These are phyloP conservation scores for Apophysomyces trapeziformis DNA, from an alignment of 371 early-diverging fungal species.

Conservation along the genomic window DNA sequence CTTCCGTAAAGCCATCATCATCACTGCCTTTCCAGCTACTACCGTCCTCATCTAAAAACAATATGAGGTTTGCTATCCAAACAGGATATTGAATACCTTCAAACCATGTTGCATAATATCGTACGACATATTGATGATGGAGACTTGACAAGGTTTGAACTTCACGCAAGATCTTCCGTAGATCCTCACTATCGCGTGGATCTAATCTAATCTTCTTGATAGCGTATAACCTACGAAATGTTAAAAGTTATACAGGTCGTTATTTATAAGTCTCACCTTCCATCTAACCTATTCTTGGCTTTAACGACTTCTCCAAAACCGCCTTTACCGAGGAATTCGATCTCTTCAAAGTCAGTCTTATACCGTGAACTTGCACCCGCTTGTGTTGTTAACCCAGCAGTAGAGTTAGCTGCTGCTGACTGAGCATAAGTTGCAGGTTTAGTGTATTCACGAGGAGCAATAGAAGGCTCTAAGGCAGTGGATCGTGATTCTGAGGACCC, in stretches of 20 bases:
- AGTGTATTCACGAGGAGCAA: conserved; percentile 1
- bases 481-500: background rate
- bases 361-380: conserved; percentile 63
- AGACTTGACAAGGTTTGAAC: conserved; percentile 90
- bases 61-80: conserved; percentile 6
- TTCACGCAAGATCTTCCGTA: conserved; percentile 86
- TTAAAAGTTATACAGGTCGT: background rate
- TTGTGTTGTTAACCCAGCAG: conserved; percentile 2
- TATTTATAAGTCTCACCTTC: conserved; percentile 25
- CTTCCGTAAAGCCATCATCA: conserved; percentile 38
- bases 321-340: conserved; percentile 90
- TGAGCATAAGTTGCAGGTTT: conserved; percentile 7
- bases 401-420: background rate
- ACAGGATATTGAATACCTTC: conserved; percentile 59
- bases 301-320: conserved; percentile 96
- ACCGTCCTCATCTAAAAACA: conserved; percentile 47
- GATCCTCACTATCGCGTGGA: conserved; percentile 76
- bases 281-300: conserved; percentile 84
- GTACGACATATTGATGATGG: conserved; percentile 90
- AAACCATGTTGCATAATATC: conserved; percentile 96
- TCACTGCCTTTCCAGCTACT: conserved; percentile 54
- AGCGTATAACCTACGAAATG: conserved; percentile 72
- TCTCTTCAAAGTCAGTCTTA: conserved; percentile 89
- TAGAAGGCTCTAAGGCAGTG: background rate
- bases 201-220: conserved; percentile 86